Conservation (phyloP, 192 early-diverging fungal species). For the Backusella tarrabulga region DNA sequence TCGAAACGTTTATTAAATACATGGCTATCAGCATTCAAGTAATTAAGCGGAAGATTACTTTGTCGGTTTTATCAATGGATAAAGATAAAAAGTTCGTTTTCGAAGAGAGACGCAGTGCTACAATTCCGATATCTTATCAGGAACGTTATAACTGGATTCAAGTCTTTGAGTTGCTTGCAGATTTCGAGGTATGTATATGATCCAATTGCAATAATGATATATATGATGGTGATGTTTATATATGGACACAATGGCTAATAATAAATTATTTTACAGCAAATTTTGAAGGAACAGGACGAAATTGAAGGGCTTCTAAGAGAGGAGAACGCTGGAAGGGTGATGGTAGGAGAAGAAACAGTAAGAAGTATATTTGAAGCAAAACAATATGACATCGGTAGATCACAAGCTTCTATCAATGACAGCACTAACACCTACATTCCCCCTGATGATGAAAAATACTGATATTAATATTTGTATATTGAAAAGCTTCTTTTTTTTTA, state of each 20-base stretch:
- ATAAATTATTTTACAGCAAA: constrained; percentile 5
- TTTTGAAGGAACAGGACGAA: background rate
- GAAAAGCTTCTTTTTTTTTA: too few relatives aligned
- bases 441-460: too few relatives aligned
- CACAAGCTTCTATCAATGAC: background rate
- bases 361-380: constrained; percentile 4
- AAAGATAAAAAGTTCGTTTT: constrained; percentile 1
- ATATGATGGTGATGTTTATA: constrained; percentile 3
- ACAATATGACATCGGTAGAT: background rate
- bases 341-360: constrained; percentile 3
- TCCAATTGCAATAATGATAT: too few relatives aligned
- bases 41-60: constrained; percentile 1
- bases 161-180: constrained; percentile 5
- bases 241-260: constrained; percentile 2
- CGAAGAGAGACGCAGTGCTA: background rate
- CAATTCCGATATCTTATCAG: constrained; percentile 1
- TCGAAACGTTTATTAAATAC: constrained; percentile 1
- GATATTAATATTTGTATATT: too few relatives aligned
- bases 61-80: constrained; percentile 7
- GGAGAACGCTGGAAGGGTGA: background rate
- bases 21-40: constrained; percentile 1
- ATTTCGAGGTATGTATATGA: constrained; percentile 1
- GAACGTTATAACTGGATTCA: constrained; percentile 1
- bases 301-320: background rate
- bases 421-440: too few relatives aligned